phyloP scores from a whole-genome alignment of 345 rosid species.

The Kandelia obovata region DNA sequence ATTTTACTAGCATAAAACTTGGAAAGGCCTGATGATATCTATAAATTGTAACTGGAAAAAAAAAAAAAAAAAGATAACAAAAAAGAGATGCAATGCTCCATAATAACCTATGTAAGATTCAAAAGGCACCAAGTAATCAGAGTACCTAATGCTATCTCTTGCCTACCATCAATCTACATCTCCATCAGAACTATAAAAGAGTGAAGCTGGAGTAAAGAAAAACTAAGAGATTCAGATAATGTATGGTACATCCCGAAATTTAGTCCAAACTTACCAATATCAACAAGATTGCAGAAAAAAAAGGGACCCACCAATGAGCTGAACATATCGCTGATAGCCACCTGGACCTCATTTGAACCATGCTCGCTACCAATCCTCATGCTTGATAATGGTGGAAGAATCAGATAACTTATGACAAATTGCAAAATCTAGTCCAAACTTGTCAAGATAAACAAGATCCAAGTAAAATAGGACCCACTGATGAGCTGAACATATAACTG shows the following conservation, averaged over 20 bases:
- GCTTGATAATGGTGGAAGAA: neutral
- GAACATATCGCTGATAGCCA: neutral
- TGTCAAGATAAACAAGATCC: neutral
- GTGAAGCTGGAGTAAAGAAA: conserved; percentile 3
- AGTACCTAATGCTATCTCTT: conserved; percentile 28
- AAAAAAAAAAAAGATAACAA: neutral
- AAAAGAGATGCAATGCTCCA: conserved; percentile 18
- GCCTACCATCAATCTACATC: conserved; percentile 34
- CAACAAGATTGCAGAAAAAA: neutral
- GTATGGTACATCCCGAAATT: conserved; percentile 22
- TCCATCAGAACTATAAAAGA: conserved; percentile 16
- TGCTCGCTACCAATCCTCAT: neutral
- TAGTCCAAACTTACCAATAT: neutral
- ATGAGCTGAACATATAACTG: neutral
- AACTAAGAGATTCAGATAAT: conserved; percentile 3
- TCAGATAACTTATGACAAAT: no score
- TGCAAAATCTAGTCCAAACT: neutral
- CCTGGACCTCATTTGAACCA: conserved; percentile 5
- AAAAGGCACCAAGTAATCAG: conserved; percentile 18
- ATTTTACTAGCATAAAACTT: conserved; percentile 37
- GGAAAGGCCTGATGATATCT: conserved; percentile 19
- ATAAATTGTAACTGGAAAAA: conserved; percentile 7
- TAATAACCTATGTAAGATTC: conserved; percentile 18
- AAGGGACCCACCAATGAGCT: neutral
- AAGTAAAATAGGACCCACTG: neutral